Percentiles rank a stretch among this genome's conserved stretches.
These are phyloP conservation scores for Halteria grandinella DNA, from an alignment of 73 alveolate genomes.

Conservation along the genomic window DNA sequence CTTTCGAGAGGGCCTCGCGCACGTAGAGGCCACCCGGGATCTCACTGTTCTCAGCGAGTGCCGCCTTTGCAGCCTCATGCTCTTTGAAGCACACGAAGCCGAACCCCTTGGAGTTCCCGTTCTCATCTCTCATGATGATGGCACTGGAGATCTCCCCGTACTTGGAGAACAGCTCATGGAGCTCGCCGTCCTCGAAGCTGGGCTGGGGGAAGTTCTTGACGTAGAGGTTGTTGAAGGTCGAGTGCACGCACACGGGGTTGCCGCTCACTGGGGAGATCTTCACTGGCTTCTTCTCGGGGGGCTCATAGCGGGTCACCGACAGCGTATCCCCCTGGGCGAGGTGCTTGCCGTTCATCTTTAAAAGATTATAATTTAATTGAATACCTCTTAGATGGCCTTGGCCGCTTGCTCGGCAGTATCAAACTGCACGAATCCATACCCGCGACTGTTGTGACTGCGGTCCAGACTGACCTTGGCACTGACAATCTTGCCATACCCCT, in stretches of 20 bases:
- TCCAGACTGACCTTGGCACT: constrained; percentile 76
- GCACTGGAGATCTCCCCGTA: constrained; percentile 82
- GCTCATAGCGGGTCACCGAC: constrained; percentile 53
- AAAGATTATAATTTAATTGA: not conserved
- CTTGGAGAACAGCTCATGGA: constrained; percentile 70
- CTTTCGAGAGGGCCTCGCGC: constrained; percentile 19
- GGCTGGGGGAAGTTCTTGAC: constrained; percentile 73
- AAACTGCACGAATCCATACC: constrained; percentile 77
- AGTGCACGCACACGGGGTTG: too few species aligned
- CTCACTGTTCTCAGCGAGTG: constrained; percentile 49
- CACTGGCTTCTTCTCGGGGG: not conserved
- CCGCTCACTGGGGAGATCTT: not conserved
- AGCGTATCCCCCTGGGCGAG: constrained; percentile 63
- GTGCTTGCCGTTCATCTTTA: constrained; percentile 65
- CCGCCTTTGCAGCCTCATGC: constrained; percentile 66
- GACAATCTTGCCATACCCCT: constrained; percentile 55
- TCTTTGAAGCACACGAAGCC: constrained; percentile 85
- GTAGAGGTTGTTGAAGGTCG: constrained; percentile 79
- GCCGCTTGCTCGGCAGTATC: constrained; percentile 67
- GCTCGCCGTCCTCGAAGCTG: constrained; percentile 65
- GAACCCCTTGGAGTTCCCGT: constrained; percentile 73
- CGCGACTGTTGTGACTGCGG: constrained; percentile 73
- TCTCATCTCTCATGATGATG: constrained; percentile 71
- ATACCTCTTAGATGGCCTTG: constrained; percentile 61
- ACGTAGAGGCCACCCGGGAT: constrained; percentile 12